Conservation (phyloP, 2,329 filamentous ascomycete species). For the Harringtonia aguacate region DNA sequence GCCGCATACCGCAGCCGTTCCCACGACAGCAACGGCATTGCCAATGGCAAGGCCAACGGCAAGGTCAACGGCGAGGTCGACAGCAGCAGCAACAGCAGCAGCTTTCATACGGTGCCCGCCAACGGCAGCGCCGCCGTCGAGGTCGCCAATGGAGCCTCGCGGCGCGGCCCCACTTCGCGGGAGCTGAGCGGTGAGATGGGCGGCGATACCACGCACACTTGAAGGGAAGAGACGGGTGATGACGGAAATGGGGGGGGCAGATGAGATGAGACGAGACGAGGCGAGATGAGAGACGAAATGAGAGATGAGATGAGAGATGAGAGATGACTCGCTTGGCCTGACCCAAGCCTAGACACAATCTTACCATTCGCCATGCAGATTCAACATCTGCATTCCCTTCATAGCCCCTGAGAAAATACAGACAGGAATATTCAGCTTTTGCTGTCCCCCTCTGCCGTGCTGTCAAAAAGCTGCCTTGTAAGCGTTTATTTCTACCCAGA, state of each 20-base stretch:
- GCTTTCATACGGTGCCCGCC: neutral
- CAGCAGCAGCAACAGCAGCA: constrained; percentile 8
- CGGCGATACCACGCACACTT: constrained; percentile 36
- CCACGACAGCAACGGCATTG: neutral
- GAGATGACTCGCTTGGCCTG: neutral
- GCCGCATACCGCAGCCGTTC: constrained; percentile 21
- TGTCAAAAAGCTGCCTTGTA: too few relatives aligned
- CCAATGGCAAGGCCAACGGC: constrained; percentile 5
- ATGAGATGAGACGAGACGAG: neutral
- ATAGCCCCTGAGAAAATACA: too few relatives aligned
- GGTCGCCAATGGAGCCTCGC: constrained; percentile 12
- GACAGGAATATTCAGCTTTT: too few relatives aligned
- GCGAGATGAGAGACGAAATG: neutral
- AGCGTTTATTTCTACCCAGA: too few relatives aligned
- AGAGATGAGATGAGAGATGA: too few relatives aligned
- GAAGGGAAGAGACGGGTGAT: neutral
- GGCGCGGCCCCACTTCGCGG: constrained; percentile 39
- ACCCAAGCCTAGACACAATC: neutral
- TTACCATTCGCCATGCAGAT: neutral
- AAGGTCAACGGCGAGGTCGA: constrained; percentile 3
- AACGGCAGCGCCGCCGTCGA: constrained; percentile 10
- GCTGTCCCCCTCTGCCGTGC: too few relatives aligned
- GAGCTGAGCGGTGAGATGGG: constrained; percentile 52
- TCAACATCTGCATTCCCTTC: constrained; percentile 7
- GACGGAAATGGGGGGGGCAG: neutral